These are phyloP conservation scores for Lactarius pseudohatsudake DNA, from an alignment of 768 basidiomycete species.

Conservation along the genomic window DNA sequence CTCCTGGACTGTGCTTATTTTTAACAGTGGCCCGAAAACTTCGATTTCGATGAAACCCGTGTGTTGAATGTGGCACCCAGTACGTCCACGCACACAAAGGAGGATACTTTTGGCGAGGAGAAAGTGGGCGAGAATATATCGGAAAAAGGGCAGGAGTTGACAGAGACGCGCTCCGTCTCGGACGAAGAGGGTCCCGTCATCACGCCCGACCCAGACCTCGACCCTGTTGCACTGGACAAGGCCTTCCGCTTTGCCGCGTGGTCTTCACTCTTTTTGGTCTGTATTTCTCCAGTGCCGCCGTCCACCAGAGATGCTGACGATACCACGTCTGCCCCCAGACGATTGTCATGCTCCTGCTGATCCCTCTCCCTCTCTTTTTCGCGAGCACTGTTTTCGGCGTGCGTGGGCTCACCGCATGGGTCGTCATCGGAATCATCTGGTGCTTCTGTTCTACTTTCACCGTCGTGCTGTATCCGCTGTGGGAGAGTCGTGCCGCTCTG, in stretches of 20 bases:
- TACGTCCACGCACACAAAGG: conserved; percentile 28
- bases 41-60: conserved; percentile 77
- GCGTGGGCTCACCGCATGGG: conserved; percentile 73
- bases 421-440: conserved; percentile 81
- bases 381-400: conserved; percentile 68
- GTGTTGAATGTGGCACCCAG: conserved; percentile 58
- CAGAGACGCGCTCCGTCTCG: conserved; percentile 30
- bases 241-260: conserved; percentile 82
- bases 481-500: conserved; percentile 74
- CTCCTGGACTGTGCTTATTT: not conserved
- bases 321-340: conserved; percentile 40
- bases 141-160: conserved; percentile 38
- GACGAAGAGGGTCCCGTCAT: conserved; percentile 38
- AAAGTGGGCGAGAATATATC: conserved; percentile 37
- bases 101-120: conserved; percentile 27
- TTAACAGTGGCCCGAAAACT: conserved; percentile 73
- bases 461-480: conserved; percentile 85
- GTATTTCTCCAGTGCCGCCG: conserved; percentile 29
- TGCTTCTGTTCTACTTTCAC: conserved; percentile 70
- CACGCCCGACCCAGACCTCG: conserved; percentile 53
- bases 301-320: conserved; percentile 3
- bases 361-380: conserved; percentile 88
- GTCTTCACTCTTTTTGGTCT: conserved; percentile 65
- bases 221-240: conserved; percentile 61
- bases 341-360: conserved; percentile 63